Conservation (phyloP, 1,139 yeast species). For the Groenewaldozyma auringiensis region DNA sequence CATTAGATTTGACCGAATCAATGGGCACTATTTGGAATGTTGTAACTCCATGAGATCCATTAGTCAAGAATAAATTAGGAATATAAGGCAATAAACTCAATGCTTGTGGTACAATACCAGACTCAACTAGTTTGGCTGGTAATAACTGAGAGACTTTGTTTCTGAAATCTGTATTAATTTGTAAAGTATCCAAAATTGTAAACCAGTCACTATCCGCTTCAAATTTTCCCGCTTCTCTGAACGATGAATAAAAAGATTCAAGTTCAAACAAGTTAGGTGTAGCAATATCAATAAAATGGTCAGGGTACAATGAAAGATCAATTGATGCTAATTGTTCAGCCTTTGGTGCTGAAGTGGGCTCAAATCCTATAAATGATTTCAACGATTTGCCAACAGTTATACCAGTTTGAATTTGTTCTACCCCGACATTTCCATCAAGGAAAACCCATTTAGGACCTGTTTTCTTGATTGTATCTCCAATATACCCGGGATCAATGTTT, state of each 20-base stretch:
- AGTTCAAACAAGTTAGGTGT: conserved; percentile 70
- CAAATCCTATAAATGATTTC: conserved; percentile 41
- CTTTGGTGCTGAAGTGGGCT: conserved; percentile 71
- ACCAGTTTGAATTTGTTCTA: conserved; percentile 35
- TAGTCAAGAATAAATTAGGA: conserved; percentile 59
- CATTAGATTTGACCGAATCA: conserved; percentile 10
- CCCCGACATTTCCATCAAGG: conserved; percentile 63
- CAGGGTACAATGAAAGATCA: conserved; percentile 30
- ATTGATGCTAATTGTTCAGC: conserved; percentile 32
- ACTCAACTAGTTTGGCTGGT: conserved; percentile 26
- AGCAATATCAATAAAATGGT: conserved; percentile 37
- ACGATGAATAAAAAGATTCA: conserved; percentile 44
- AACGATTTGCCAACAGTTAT: conserved; percentile 24
- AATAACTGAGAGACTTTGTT: conserved; percentile 32
- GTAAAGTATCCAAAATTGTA: conserved; percentile 57
- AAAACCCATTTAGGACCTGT: conserved; percentile 39
- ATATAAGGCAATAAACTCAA: conserved; percentile 64
- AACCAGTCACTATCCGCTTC: conserved; percentile 63
- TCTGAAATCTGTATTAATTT: conserved; percentile 43
- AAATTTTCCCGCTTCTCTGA: conserved; percentile 44
- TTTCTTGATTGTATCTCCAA: conserved; percentile 25
- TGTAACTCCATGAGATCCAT: conserved; percentile 60
- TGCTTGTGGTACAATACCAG: conserved; percentile 62
- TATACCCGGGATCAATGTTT: conserved; percentile 38
- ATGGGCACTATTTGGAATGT: conserved; percentile 35